Conservation (phyloP, 106 monocot species). For the Triglochin maritima region DNA sequence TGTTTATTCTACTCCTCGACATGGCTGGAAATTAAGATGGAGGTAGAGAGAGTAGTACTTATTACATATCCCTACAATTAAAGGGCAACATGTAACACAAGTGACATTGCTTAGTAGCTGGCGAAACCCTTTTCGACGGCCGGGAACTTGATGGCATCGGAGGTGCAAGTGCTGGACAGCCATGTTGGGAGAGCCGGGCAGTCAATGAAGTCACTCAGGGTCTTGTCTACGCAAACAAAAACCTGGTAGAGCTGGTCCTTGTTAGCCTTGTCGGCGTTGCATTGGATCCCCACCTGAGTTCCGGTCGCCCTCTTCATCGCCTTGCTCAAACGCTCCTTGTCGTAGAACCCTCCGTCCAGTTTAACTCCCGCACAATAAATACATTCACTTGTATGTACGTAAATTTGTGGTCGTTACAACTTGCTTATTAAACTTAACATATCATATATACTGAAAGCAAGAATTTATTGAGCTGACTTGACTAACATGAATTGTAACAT, state of each 20-base stretch:
- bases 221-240: conserved; percentile 29
- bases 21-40: too few relatives aligned
- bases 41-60: too few relatives aligned
- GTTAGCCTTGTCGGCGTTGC: conserved; percentile 46
- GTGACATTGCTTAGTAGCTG: too few relatives aligned
- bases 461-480: too few relatives aligned
- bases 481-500: not conserved
- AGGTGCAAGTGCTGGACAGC: conserved; percentile 6
- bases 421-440: too few relatives aligned
- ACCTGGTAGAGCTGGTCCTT: conserved; percentile 56
- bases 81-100: too few relatives aligned
- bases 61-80: too few relatives aligned
- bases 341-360: conserved; percentile 52
- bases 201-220: conserved; percentile 19
- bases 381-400: not conserved
- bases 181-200: conserved; percentile 22
- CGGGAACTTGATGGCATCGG: conserved; percentile 15
- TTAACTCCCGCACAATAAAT: conserved; percentile 24
- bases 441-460: too few relatives aligned
- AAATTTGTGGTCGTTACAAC: too few relatives aligned
- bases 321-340: conserved; percentile 15
- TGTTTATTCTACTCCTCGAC: too few relatives aligned
- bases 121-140: conserved; percentile 7
- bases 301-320: conserved; percentile 27
- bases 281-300: conserved; percentile 31